Conservation (phyloP, 2,329 filamentous ascomycete species). For the Domatiomyces globalis region DNA sequence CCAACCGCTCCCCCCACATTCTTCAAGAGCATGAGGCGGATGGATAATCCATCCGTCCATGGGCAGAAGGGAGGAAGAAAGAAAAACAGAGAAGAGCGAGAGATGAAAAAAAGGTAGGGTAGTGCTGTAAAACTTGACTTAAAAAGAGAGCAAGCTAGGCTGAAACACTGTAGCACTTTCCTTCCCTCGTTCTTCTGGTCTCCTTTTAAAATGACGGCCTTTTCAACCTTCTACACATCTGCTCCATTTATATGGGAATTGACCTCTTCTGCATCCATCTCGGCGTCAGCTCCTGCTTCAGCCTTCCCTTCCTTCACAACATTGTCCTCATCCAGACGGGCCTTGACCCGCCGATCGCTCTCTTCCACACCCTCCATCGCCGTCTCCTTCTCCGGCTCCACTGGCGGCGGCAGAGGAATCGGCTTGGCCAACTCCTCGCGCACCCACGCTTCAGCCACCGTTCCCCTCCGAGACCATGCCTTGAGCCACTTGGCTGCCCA, state of each 20-base stretch:
- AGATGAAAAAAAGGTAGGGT: neutral
- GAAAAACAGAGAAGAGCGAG: neutral
- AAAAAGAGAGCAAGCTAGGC: neutral
- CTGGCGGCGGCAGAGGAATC: conserved; percentile 20
- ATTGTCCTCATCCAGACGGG: conserved; percentile 2
- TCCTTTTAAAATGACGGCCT: too few relatives aligned
- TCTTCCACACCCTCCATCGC: conserved; percentile 9
- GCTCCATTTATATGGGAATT: neutral
- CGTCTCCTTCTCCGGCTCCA: conserved; percentile 8
- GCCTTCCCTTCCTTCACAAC: conserved; percentile 3
- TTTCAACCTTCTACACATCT: neutral
- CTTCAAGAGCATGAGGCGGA: too few relatives aligned
- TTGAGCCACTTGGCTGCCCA: conserved; percentile 82
- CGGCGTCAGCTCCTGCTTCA: neutral
- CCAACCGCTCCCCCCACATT: too few relatives aligned
- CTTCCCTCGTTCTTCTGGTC: too few relatives aligned
- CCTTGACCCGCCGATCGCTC: conserved; percentile 5
- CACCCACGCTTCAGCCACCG: conserved; percentile 67
- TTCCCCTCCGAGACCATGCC: conserved; percentile 66
- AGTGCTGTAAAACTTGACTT: too few relatives aligned
- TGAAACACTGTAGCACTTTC: too few relatives aligned
- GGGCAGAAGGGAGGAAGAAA: neutral
- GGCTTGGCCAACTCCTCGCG: conserved; percentile 41
- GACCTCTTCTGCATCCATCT: neutral
- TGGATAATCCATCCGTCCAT: too few relatives aligned